phyloP scores from a whole-genome alignment of 2,329 filamentous ascomycete genomes.

The Colletotrichum neosansevieriae region DNA sequence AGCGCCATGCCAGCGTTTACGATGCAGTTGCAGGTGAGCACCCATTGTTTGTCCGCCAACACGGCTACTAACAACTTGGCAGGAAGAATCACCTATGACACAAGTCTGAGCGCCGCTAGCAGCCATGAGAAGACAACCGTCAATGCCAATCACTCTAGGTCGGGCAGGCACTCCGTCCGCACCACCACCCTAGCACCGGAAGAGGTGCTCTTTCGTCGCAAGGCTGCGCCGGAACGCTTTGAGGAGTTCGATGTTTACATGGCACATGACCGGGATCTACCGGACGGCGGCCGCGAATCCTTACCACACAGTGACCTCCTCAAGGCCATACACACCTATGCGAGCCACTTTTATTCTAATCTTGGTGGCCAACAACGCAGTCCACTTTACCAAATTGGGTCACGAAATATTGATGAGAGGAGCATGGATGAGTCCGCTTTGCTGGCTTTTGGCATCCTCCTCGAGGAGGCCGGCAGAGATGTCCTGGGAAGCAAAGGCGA shows the following conservation, averaged over 20 bases:
- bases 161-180: conserved; percentile 45
- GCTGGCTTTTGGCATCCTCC: conserved; percentile 78
- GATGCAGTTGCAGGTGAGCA: conserved; percentile 77
- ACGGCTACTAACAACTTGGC: background rate
- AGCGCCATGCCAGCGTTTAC: conserved; percentile 69
- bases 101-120: conserved; percentile 7
- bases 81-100: conserved; percentile 36
- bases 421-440: conserved; percentile 85
- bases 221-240: conserved; percentile 74
- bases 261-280: conserved; percentile 68
- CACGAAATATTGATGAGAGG: conserved; percentile 59
- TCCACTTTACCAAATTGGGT: conserved; percentile 38
- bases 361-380: conserved; percentile 44
- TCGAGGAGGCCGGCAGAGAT: conserved; percentile 77
- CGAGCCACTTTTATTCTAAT: conserved; percentile 73
- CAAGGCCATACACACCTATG: conserved; percentile 76
- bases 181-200: conserved; percentile 70
- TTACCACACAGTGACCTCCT: conserved; percentile 78
- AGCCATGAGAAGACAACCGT: conserved; percentile 12
- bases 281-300: conserved; percentile 56
- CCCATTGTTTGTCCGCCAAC: background rate
- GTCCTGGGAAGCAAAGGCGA: conserved; percentile 74
- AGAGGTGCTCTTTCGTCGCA: conserved; percentile 76
- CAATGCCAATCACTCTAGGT: conserved; percentile 10
- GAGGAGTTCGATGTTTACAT: conserved; percentile 80